Evolutionary conservation across 2,329 filamentous ascomycete genomes (phyloP).

Genomic region (Aspergillus sp.): DNA sequence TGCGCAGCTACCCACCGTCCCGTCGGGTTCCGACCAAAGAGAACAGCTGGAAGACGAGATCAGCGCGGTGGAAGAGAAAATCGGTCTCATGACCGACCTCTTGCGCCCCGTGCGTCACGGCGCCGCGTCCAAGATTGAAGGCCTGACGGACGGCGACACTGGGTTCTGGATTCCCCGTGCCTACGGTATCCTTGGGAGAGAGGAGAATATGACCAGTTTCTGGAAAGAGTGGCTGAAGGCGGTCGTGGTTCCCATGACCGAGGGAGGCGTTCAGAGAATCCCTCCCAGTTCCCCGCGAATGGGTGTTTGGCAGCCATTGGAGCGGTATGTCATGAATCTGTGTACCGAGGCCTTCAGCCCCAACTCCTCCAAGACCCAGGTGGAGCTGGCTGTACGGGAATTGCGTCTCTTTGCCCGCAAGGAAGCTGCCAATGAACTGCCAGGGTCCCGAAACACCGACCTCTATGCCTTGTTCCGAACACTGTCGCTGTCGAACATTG

Average conservation of each 20-base stretch:
- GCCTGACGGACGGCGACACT: conserved; percentile 89
- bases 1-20: conserved; percentile 74
- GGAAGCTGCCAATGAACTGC: conserved; percentile 89
- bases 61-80: conserved; percentile 94
- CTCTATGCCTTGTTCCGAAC: conserved; percentile 90
- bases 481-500: conserved; percentile 85
- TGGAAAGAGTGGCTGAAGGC: conserved; percentile 99
- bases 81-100: conserved; percentile 93
- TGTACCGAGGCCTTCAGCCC: conserved; percentile 94
- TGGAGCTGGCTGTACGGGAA: conserved; percentile 87
- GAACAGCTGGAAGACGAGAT: conserved; percentile 92
- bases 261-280: conserved; percentile 77
- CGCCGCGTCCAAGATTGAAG: conserved; percentile 95
- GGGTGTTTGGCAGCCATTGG: conserved; percentile 92
- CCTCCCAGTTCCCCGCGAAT: conserved; percentile 86
- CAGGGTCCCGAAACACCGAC: conserved; percentile 86
- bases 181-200: conserved; percentile 87
- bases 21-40: conserved; percentile 76
- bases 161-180: conserved; percentile 94
- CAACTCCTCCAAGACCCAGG: conserved; percentile 89
- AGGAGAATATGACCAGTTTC: conserved; percentile 79
- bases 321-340: conserved; percentile 94
- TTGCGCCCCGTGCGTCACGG: conserved; percentile 88
- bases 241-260: conserved; percentile 91
- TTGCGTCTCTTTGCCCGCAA: conserved; percentile 88